These are phyloP conservation scores for Paramecium primaurelia DNA, from an alignment of 73 alveolate species.

Conservation along the genomic window DNA sequence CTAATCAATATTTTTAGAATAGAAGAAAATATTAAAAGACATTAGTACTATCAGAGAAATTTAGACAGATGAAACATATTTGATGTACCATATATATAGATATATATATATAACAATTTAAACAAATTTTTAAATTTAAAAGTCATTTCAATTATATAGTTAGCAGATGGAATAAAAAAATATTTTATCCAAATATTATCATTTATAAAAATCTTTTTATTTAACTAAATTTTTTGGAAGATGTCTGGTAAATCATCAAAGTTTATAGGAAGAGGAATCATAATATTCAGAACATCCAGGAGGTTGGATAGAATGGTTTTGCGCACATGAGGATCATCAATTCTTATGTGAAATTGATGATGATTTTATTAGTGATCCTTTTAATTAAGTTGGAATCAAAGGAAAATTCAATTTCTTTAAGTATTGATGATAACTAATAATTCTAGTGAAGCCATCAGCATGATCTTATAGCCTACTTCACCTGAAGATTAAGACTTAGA, in stretches of 20 bases:
- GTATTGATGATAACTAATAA: not conserved
- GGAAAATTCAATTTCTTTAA: conserved; percentile 57
- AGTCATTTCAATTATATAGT: conserved; percentile 53
- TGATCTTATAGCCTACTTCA: conserved; percentile 80
- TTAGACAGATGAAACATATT: not conserved
- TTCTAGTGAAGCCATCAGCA: conserved; percentile 67
- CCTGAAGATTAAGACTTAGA: conserved; percentile 88
- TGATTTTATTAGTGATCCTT: conserved; percentile 78
- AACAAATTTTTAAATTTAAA: conserved; percentile 58
- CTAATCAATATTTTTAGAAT: not conserved
- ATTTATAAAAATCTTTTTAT: not conserved
- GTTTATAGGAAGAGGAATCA: conserved; percentile 27
- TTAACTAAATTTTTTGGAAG: not conserved
- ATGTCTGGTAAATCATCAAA: conserved; percentile 41
- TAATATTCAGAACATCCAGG: conserved; percentile 56
- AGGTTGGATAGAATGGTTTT: conserved; percentile 92
- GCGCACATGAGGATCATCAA: conserved; percentile 91
- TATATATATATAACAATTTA: not conserved
- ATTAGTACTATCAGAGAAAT: not conserved
- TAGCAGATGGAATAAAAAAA: not conserved
- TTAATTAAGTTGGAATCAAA: conserved; percentile 70
- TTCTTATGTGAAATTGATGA: conserved; percentile 85
- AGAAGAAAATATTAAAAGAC: not conserved
- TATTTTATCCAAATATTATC: not conserved
- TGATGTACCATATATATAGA: not conserved